A percentile compares a stretch with the other conserved stretches of the same genome.
phyloP scores from a whole-genome alignment of 2,329 filamentous ascomycete genomes.

The Trichoderma koningiopsis region DNA sequence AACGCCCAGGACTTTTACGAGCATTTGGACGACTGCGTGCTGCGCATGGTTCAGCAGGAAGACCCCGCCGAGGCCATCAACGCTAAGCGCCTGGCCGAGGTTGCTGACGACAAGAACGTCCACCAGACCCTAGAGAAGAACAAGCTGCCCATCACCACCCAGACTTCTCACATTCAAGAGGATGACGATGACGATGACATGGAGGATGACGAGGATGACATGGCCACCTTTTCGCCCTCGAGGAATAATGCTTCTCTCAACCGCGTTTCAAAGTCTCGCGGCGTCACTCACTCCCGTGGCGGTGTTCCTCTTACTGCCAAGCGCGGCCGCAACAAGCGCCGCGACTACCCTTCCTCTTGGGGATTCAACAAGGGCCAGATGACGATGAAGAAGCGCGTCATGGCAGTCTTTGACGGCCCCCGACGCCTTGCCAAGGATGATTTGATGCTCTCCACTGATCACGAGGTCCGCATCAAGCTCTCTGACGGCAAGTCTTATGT shows the following conservation, averaged over 20 bases:
- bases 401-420: constrained; percentile 87
- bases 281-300: constrained; percentile 76
- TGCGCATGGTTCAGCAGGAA: constrained; percentile 71
- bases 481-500: constrained; percentile 77
- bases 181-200: constrained; percentile 54
- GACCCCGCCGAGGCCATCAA: constrained; percentile 71
- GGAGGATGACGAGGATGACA: constrained; percentile 53
- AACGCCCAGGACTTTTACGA: constrained; percentile 98
- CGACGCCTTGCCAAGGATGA: constrained; percentile 95
- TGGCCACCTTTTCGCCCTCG: constrained; percentile 38
- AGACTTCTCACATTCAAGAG: constrained; percentile 50
- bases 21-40: constrained; percentile 80
- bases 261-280: constrained; percentile 67
- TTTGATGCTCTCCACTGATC: constrained; percentile 96
- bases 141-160: constrained; percentile 52
- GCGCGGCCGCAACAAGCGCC: constrained; percentile 83
- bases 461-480: constrained; percentile 86
- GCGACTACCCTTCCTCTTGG: constrained; percentile 93
- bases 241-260: constrained; percentile 59
- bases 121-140: constrained; percentile 66
- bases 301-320: constrained; percentile 63
- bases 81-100: constrained; percentile 65
- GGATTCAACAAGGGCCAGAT: constrained; percentile 90
- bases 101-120: constrained; percentile 65
- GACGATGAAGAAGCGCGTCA: constrained; percentile 96